Conservation (phyloP, 75 land plant species). For the Pinus tabuliformis region DNA sequence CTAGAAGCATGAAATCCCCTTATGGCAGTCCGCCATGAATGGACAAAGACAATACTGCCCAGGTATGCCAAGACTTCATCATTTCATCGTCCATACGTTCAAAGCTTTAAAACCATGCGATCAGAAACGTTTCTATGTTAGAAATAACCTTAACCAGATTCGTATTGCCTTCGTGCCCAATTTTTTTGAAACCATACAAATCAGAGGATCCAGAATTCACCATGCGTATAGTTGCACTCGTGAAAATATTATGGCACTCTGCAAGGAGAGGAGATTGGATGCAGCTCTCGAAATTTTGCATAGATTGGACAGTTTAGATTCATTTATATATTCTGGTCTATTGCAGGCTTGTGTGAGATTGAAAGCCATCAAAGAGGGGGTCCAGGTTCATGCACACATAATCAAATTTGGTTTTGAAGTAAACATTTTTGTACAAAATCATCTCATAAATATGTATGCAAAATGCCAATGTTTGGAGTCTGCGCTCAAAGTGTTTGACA, state of each 20-base stretch:
- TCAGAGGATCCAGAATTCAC: neutral
- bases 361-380: neutral
- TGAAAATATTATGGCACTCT: neutral
- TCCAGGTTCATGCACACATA: neutral
- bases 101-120: too few species aligned
- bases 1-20: too few species aligned
- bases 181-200: neutral
- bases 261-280: neutral
- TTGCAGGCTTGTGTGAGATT: neutral
- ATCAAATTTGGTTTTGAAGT: neutral
- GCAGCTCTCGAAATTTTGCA: neutral
- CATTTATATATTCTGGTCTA: neutral
- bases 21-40: too few species aligned
- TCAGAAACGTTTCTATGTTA: too few species aligned
- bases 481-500: constrained; percentile 13
- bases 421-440: constrained; percentile 10
- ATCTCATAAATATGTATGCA: constrained; percentile 14
- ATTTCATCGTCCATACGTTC: too few species aligned
- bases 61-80: too few species aligned
- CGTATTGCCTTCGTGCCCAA: too few species aligned
- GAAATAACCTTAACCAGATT: too few species aligned
- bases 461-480: constrained; percentile 1
- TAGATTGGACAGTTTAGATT: neutral
- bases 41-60: too few species aligned
- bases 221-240: neutral